Percentiles rank a stretch among this genome's conserved stretches.
These are phyloP conservation scores for Xerocomellus chrysenteron DNA, from an alignment of 768 basidiomycete species.

Conservation along the genomic window DNA sequence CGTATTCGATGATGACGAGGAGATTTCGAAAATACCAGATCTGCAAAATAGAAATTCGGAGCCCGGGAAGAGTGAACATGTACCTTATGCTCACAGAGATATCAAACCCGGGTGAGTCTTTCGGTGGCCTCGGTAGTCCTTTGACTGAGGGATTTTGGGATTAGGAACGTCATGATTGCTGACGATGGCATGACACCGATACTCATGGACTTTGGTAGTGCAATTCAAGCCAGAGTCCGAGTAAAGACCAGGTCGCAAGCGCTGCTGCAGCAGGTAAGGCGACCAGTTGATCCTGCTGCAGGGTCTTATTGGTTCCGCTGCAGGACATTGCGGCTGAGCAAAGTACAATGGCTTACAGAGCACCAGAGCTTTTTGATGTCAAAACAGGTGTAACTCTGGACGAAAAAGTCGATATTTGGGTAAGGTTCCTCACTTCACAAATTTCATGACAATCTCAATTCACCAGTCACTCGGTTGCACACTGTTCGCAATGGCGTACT, in stretches of 20 bases:
- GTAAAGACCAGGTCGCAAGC: slow-evolving; percentile 86
- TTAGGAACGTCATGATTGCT: slow-evolving; percentile 93
- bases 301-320: slow-evolving; percentile 1
- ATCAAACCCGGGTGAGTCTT: slow-evolving; percentile 86
- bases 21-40: slow-evolving; percentile 40
- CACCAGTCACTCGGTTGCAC: slow-evolving; percentile 93
- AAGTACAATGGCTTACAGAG: slow-evolving; percentile 97
- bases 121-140: neutral
- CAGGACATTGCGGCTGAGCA: slow-evolving; percentile 96
- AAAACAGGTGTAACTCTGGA: slow-evolving; percentile 85
- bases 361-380: slow-evolving; percentile 96
- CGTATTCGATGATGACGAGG: slow-evolving; percentile 77
- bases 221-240: slow-evolving; percentile 78
- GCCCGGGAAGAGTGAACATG: slow-evolving; percentile 49
- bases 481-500: slow-evolving; percentile 91
- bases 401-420: slow-evolving; percentile 98
- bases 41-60: slow-evolving; percentile 36
- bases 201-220: slow-evolving; percentile 98
- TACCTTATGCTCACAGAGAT: slow-evolving; percentile 96
- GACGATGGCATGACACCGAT: slow-evolving; percentile 85
- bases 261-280: slow-evolving; percentile 77
- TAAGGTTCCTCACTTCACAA: slow-evolving; percentile 35
- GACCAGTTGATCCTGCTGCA: neutral
- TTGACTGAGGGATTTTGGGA: slow-evolving; percentile 1
- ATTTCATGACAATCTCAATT: slow-evolving; percentile 6